Evolutionary conservation across 768 basidiomycete genomes (phyloP).

Genomic region (Tulasnella sp.): DNA sequence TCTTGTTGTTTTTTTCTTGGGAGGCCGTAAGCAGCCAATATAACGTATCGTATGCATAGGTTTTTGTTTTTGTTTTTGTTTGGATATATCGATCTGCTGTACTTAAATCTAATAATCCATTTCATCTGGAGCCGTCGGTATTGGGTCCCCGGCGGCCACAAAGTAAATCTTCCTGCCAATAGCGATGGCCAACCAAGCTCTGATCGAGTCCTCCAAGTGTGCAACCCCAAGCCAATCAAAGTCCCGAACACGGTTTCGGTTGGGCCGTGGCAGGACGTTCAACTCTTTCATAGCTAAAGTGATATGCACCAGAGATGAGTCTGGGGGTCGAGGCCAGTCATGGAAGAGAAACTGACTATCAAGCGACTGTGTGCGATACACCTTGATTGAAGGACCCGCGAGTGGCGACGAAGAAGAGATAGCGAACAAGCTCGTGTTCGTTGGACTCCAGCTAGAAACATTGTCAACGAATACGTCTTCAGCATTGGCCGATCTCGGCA

Average conservation of each 20-base stretch:
- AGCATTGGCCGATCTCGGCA: background rate
- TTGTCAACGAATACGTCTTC: background rate
- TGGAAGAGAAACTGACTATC: constrained; percentile 27
- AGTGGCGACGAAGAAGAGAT: constrained; percentile 49
- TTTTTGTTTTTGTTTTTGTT: too few relatives aligned
- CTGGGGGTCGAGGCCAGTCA: background rate
- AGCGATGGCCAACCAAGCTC: constrained; percentile 47
- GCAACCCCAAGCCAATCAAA: constrained; percentile 53
- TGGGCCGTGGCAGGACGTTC: constrained; percentile 44
- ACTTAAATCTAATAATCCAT: too few relatives aligned
- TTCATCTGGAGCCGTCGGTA: background rate
- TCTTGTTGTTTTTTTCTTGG: constrained; percentile 29
- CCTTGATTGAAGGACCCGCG: constrained; percentile 55
- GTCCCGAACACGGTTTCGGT: constrained; percentile 44
- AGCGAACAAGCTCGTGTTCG: constrained; percentile 66
- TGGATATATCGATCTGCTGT: too few relatives aligned
- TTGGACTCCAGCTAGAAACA: constrained; percentile 57
- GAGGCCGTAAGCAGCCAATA: constrained; percentile 46
- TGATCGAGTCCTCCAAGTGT: constrained; percentile 38
- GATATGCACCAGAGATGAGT: background rate
- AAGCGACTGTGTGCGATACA: constrained; percentile 55
- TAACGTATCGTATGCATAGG: too few relatives aligned
- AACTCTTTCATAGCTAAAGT: constrained; percentile 44
- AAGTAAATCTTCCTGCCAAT: constrained; percentile 48
- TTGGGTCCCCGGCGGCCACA: constrained; percentile 15